These are phyloP conservation scores for Trichoderma atrobrunneum DNA, from an alignment of 2,329 filamentous ascomycete genomes.

Conservation along the genomic window DNA sequence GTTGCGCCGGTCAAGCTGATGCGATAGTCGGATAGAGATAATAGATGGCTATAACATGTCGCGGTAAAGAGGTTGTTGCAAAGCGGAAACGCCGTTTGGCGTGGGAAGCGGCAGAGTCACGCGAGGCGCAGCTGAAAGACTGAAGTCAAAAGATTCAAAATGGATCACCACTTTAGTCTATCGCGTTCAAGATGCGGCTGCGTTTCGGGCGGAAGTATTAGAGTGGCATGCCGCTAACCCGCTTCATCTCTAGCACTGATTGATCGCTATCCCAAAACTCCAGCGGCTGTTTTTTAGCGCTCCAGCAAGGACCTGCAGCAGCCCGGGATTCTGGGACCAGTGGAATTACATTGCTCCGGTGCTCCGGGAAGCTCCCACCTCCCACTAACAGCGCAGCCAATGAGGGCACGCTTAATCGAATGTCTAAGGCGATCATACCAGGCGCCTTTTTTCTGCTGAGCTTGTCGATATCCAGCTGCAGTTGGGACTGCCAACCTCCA, in stretches of 20 bases:
- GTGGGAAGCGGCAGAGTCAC: conserved; percentile 2
- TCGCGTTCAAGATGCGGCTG: not conserved
- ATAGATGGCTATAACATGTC: conserved; percentile 29
- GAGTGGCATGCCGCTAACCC: conserved; percentile 3
- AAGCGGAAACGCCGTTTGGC: not conserved
- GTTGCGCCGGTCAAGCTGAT: conserved; percentile 25
- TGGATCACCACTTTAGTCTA: not conserved
- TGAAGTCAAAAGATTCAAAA: not conserved
- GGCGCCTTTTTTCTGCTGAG: conserved; percentile 18
- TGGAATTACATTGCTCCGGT: conserved; percentile 23
- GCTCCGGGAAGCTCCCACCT: not conserved
- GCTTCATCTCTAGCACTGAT: not conserved
- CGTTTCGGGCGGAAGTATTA: not conserved
- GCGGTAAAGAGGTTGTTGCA: not conserved
- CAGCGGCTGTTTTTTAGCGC: not conserved
- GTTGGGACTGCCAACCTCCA: conserved; percentile 9
- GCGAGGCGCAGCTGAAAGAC: not conserved
- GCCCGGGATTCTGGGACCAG: not conserved
- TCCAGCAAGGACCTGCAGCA: not conserved
- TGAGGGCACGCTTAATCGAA: conserved; percentile 20
- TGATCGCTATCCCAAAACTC: not conserved
- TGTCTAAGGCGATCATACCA: conserved; percentile 2
- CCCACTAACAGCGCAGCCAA: conserved; percentile 20
- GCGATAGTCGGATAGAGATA: conserved; percentile 16
- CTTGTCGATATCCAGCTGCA: not conserved